Evolutionary conservation across 805 yeast species (phyloP).

Genomic region (Pichia insulana): DNA sequence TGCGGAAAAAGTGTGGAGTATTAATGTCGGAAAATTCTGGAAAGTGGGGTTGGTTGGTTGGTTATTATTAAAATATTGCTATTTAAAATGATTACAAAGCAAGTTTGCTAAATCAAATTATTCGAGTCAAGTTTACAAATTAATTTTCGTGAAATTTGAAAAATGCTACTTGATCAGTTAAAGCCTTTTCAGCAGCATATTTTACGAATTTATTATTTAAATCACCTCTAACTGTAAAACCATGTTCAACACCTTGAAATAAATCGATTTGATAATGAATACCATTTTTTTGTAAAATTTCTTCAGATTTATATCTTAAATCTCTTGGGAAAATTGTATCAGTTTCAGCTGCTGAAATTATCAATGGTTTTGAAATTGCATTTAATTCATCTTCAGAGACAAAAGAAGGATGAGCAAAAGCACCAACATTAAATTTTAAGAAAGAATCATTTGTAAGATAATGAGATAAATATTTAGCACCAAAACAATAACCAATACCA

Average conservation of each 20-base stretch:
- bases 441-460: conserved; percentile 33
- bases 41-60: no score
- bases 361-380: conserved; percentile 48
- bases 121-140: no score
- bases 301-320: conserved; percentile 54
- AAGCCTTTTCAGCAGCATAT: conserved; percentile 62
- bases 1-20: no score
- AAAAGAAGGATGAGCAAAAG: conserved; percentile 79
- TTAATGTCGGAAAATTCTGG: no score
- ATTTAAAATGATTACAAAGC: no score
- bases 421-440: conserved; percentile 41
- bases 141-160: conserved; percentile 19
- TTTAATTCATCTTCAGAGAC: conserved; percentile 57
- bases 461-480: conserved; percentile 62
- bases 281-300: conserved; percentile 36
- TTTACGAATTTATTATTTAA: conserved; percentile 38
- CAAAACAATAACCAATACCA: conserved; percentile 75
- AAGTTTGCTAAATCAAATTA: no score
- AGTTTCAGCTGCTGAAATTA: conserved; percentile 66
- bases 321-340: conserved; percentile 60
- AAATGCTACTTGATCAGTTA: conserved; percentile 37
- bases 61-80: no score
- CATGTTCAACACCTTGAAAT: conserved; percentile 62
- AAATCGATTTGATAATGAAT: conserved; percentile 52
- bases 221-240: conserved; percentile 78